Evolutionary conservation across 2,329 filamentous ascomycete genomes (phyloP).

Genomic region (Niveomyces coronatus): DNA sequence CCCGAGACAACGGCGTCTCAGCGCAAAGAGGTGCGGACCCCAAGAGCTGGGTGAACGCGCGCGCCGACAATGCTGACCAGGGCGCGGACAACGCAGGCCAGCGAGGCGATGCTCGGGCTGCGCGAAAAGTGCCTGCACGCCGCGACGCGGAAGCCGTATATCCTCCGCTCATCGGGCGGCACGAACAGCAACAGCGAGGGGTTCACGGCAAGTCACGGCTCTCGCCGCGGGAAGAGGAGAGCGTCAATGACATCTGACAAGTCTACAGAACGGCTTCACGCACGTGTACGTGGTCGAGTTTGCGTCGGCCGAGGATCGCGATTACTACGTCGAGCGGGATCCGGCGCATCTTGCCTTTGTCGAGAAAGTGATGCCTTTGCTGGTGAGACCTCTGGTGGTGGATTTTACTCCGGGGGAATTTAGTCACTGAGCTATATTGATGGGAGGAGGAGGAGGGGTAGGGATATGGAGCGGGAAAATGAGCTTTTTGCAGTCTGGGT

Average conservation of each 20-base stretch:
- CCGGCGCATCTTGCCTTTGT: constrained; percentile 52
- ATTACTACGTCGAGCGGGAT: constrained; percentile 57
- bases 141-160: constrained; percentile 46
- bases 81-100: constrained; percentile 14
- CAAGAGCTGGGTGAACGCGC: neutral
- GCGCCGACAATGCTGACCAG: neutral
- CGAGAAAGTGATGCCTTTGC: constrained; percentile 31
- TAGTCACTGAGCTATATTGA: constrained; percentile 15
- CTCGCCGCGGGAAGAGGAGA: neutral
- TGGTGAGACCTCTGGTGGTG: constrained; percentile 44
- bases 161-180: constrained; percentile 48
- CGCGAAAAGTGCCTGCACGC: constrained; percentile 52
- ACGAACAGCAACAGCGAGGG: constrained; percentile 51
- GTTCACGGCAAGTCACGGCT: constrained; percentile 34
- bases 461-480: neutral
- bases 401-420: constrained; percentile 45
- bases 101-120: constrained; percentile 33
- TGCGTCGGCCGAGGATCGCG: constrained; percentile 48
- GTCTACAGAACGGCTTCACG: constrained; percentile 44
- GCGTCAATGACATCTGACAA: neutral
- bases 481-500: no score
- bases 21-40: constrained; percentile 40
- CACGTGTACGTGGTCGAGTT: constrained; percentile 64
- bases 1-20: constrained; percentile 33
- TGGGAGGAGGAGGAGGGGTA: neutral